Evolutionary conservation across 225 moss, liverwort and hornwort species (phyloP), one percentile per base, ranked within the genome.

Genomic region (Straminergon stramineum): DNA sequence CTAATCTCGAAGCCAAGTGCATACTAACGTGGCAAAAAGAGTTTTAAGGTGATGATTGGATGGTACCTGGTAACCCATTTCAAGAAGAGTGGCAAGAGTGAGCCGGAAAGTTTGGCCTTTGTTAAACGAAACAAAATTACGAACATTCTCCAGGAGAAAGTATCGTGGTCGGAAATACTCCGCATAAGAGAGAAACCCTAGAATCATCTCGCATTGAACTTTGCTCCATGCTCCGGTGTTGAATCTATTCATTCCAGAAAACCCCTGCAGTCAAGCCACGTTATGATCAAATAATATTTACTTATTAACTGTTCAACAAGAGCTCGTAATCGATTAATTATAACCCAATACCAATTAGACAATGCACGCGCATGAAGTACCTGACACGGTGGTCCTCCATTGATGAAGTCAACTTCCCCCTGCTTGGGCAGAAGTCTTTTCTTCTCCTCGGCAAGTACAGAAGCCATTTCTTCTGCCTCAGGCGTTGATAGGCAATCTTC

Each of bases 151-250:
- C 11, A 99, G 96, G 89, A 99, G 95, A 86, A 99, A 99, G 85
- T 96, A 99, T 41, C 97, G 99, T 27, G 99, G 99, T 75, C 99
- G 95, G 83, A 95, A 99, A 82, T 97, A 99, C 74, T 99, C 99
- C 16, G 96, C 96, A 84, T 96, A 99, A 8, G 97, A 97, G 88
- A 99, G 93, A 79, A 96, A 99, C 13, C 94, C 93, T 55, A 99
- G 85, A 87, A 99, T 99, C 99, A 99, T 99, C 88, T 99, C 99
- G 91, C 99, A 99, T 87, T 99, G 99, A 58, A 99, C 96, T 96
- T 99, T 99, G 93, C 97, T 97, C 99, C 99, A 99, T 51, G 94
- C 95, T 89, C 99, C 95, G 51, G 95, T 96, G 79, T 94, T 99
- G 82, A 99, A 99, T 87, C 99, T 94, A 56, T 99, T 99, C 99